Evolutionary conservation across 2,329 filamentous ascomycete genomes (phyloP), one percentile per base, ranked within the genome.

Genomic region (Penicillium sp.): DNA sequence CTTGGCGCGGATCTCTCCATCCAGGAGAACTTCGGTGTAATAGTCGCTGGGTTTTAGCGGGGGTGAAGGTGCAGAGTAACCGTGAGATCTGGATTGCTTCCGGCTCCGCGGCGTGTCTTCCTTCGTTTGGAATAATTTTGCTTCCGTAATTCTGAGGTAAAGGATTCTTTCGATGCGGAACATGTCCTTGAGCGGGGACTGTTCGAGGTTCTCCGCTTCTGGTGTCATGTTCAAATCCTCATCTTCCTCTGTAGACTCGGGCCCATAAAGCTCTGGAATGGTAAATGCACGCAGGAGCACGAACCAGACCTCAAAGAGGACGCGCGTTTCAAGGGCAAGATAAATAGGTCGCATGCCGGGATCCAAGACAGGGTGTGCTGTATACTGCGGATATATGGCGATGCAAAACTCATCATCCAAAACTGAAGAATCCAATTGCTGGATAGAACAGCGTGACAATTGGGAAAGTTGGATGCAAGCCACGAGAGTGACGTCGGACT

Each of bases 271-370:
- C 63, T 96, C 91, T 0, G 94, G 92, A 41, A 95, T 86, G 0
- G 92, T 90, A 69, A 96, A 96, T 0, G 92, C 91, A 56, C 92
- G 84, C 27, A 99, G 72, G 9, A 99, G 77, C 6, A 96, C 92
- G 64, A 95, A 92, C 94, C 94, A 99, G 11, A 96, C 94, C 69
- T 99, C 94, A 63, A 95, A 96, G n/a, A 95, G 79, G 6, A 95
- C 85, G 38, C 92, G 83, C 24, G 84, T 92, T 61, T 97, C 92
- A 40, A 96, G 74, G 3, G 90, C 88, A 30, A 99, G 78, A 67
- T 95, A 96, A 31, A 97, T 86, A 0, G 94, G 92, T n/a, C 89
- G 85, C 53, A 90, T 86, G 25, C 92, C 82, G 6, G 88, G 87
- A 50, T 92, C 78, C 16, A 87, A 82, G 2, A 84, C 87, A 1